Base-by-base conservation (phyloP, 2,329 filamentous ascomycete genomes). In the Passalora sequoiae region DNA sequence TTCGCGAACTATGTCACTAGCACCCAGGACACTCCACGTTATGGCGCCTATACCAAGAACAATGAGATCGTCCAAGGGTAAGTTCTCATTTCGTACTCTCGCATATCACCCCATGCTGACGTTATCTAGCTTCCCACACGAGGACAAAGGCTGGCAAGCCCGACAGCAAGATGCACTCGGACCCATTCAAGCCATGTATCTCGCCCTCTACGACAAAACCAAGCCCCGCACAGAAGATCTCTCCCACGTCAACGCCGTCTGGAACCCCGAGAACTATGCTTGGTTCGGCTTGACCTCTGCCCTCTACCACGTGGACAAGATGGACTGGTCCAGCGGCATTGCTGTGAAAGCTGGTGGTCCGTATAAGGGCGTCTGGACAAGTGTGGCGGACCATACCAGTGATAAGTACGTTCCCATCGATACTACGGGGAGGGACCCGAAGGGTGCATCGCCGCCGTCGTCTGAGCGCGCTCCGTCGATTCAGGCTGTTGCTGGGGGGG, bases 281-380 rank as follows among this genome's bases (percentile, higher is more conserved):
- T 19, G 30, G 30, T 33, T 33, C 30, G 30, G 30, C 15, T 13
- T 33, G 30, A 33, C 30, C 7, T 19, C 16, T 12, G 30, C 30
- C 13, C 13, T 33, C 12, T 19, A 33, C 12, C 16, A 33, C 30
- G 6, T 19, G 13, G 30, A 33, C 30, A 33, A 33, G 13, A 33
- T 33, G 30, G 30, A 33, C 15, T 33, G 30, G 30, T 33, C 30
- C 15, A 33, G 30, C 20, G 30, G 30, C 13, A 19, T 33, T 13
- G 15, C 30, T 8, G 16, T 19, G 30, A 33, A 33, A 19, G 15
- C 30, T 10, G 30, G 30, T 2, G 30, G 30, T 5, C 3, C 30
- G 6, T 33, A 19, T 12, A 33, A 33, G 15, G 30, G 30, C 9
- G 30, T 33, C 2, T 33, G 4, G 16, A 17, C 30, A 6, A 33